Conservation (phyloP, 768 basidiomycete species). For the Naganishia onofrii region DNA sequence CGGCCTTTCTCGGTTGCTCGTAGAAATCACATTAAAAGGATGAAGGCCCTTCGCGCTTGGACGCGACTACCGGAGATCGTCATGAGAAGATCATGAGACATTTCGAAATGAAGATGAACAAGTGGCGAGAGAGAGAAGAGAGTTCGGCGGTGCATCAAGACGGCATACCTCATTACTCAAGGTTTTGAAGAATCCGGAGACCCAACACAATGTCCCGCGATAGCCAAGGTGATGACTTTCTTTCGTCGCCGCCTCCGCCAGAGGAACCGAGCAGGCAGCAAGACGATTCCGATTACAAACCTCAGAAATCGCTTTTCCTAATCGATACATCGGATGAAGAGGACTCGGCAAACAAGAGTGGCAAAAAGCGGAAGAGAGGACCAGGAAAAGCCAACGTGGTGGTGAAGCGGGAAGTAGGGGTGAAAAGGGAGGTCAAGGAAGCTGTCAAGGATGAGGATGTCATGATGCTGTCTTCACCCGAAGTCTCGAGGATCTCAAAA, state of each 20-base stretch:
- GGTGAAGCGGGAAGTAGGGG: background rate
- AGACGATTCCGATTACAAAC: background rate
- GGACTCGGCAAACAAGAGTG: background rate
- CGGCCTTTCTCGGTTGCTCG: background rate
- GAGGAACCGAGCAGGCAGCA: background rate
- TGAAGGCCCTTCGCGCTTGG: background rate
- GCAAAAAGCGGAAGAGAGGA: constrained; percentile 2
- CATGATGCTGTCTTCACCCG: constrained; percentile 28
- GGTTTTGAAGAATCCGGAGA: too few relatives aligned
- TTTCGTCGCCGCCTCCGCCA: background rate
- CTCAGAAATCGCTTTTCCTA: constrained; percentile 27
- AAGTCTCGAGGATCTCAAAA: background rate
- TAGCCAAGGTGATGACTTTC: background rate
- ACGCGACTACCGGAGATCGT: background rate
- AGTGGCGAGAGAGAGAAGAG: background rate
- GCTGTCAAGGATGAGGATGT: constrained; percentile 32
- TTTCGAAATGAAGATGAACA: background rate
- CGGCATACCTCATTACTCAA: too few relatives aligned
- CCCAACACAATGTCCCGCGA: background rate
- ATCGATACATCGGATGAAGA: constrained; percentile 31
- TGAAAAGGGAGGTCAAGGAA: background rate
- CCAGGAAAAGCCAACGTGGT: background rate
- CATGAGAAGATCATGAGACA: constrained; percentile 12
- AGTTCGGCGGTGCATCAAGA: too few relatives aligned
- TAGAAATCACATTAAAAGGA: background rate